Conservation (phyloP, 805 yeast genomes). For the Sugiyamaella boreocaroliniensis region DNA sequence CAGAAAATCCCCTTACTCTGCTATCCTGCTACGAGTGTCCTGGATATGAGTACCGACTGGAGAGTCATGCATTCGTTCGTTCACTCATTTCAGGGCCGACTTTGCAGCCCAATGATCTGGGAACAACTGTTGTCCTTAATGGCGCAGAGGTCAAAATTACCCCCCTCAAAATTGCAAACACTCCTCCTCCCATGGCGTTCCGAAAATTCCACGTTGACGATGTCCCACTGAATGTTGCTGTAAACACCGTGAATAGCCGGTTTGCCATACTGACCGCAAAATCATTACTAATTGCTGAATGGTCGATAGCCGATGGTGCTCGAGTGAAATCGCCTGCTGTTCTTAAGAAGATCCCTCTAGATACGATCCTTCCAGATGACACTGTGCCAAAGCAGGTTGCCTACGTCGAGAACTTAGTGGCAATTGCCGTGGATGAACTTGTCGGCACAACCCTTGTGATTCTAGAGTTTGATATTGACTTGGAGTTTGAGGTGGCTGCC, state of each 20-base stretch:
- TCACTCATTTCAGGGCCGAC: constrained; percentile 64
- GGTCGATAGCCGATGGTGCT: constrained; percentile 20
- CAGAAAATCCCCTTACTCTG: constrained; percentile 75
- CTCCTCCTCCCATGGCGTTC: constrained; percentile 89
- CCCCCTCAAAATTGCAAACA: constrained; percentile 76
- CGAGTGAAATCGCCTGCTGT: constrained; percentile 13
- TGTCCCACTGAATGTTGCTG: constrained; percentile 59
- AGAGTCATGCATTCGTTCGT: constrained; percentile 61
- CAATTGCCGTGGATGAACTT: constrained; percentile 40
- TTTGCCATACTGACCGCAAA: constrained; percentile 52
- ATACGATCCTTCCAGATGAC: constrained; percentile 4
- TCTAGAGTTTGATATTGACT: neutral
- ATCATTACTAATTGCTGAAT: constrained; percentile 41
- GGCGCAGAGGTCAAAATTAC: constrained; percentile 67
- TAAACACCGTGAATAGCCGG: constrained; percentile 49
- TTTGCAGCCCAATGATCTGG: constrained; percentile 59
- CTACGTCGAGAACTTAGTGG: constrained; percentile 48
- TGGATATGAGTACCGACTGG: constrained; percentile 35
- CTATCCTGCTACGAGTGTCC: constrained; percentile 40
- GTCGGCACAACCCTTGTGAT: constrained; percentile 5
- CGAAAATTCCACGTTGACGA: constrained; percentile 53
- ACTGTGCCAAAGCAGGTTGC: constrained; percentile 47
- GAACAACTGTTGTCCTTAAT: constrained; percentile 76
- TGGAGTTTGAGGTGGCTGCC: neutral
- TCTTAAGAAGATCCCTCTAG: constrained; percentile 6